Conservation (phyloP, 2,329 filamentous ascomycete species). For the Metarhizium brunneum region DNA sequence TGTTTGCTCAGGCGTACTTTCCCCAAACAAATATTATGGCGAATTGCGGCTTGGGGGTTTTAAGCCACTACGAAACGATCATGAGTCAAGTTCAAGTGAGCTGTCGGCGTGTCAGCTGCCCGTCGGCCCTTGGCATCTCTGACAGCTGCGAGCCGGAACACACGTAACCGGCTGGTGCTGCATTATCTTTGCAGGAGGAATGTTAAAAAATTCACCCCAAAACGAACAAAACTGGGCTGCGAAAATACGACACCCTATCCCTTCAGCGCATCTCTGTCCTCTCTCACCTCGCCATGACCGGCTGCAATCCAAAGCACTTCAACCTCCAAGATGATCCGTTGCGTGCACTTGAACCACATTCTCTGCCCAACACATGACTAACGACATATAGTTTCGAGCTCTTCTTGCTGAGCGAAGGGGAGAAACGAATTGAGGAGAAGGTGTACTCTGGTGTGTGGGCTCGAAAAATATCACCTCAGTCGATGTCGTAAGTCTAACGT, state of each 20-base stretch:
- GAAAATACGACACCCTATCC: not conserved
- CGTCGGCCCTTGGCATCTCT: not conserved
- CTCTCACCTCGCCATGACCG: conserved; percentile 18
- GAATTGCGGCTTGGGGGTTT: not conserved
- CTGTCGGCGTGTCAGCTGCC: not conserved
- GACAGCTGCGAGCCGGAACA: not conserved
- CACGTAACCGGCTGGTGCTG: not conserved
- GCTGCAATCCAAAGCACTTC: conserved; percentile 28
- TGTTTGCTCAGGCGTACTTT: not conserved
- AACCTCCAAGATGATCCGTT: conserved; percentile 28
- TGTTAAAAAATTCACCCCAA: not conserved
- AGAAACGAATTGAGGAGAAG: conserved; percentile 89
- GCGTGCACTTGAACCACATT: conserved; percentile 12
- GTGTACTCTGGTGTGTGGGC: conserved; percentile 72
- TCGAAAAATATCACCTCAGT: not conserved
- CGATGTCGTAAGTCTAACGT: not conserved
- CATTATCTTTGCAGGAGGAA: not conserved
- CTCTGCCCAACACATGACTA: conserved; percentile 9
- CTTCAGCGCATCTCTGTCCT: not conserved
- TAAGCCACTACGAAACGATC: not conserved
- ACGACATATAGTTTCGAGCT: conserved; percentile 67
- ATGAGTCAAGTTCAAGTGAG: not conserved
- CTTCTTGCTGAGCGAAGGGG: conserved; percentile 75
- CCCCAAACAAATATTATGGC: not conserved
- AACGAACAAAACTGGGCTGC: not conserved